phyloP scores from a whole-genome alignment of 2,329 filamentous ascomycete species.

The Lasiodiplodia gonubiensis region DNA sequence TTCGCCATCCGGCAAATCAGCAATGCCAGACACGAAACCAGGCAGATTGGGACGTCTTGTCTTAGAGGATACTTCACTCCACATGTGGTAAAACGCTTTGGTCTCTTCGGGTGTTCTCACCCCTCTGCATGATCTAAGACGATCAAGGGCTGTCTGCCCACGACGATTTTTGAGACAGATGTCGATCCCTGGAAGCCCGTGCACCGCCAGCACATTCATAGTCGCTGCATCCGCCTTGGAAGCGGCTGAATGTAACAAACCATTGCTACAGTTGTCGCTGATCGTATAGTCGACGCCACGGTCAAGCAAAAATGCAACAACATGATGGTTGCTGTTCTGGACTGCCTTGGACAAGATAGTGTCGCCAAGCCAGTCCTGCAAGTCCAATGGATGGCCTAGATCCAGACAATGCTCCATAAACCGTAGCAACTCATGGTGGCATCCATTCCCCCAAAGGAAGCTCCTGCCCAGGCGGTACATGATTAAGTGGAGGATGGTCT shows the following conservation, averaged over 20 bases:
- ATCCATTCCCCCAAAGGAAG: not conserved
- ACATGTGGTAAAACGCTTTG: not conserved
- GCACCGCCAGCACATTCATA: not conserved
- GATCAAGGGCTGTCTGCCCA: not conserved
- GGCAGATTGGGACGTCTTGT: not conserved
- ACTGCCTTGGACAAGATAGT: not conserved
- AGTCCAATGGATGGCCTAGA: not conserved
- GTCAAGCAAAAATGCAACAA: not conserved
- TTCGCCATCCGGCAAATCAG: not conserved
- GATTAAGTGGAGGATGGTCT: not conserved
- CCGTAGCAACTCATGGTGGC: not conserved
- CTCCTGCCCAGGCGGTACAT: not conserved
- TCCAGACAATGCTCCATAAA: not conserved
- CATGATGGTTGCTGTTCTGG: not conserved
- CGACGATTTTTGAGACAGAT: not conserved
- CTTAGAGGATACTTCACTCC: not conserved
- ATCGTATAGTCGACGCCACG: slow-evolving; percentile 12
- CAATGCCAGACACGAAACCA: not conserved
- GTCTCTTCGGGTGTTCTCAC: not conserved
- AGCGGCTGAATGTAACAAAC: not conserved
- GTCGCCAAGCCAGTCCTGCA: not conserved
- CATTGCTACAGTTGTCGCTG: not conserved
- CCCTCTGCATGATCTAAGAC: not conserved
- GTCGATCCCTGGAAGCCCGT: slow-evolving; percentile 14
- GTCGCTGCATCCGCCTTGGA: not conserved